Base-by-base conservation (phyloP, 2,329 filamentous ascomycete genomes). In the Sclerotinia spermophila region DNA sequence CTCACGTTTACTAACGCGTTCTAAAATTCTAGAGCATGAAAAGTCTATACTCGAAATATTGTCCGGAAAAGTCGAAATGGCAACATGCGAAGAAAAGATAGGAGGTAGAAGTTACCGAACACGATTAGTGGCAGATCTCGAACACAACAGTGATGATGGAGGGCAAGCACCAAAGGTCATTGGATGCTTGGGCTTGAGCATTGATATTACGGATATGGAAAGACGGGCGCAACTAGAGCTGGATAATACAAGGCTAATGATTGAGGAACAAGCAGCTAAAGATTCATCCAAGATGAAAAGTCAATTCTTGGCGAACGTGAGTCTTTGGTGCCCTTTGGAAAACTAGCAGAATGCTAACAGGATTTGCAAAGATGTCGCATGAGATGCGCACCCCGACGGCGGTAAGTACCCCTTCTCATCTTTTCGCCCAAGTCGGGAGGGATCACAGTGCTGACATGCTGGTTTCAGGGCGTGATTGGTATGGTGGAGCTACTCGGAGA, bases 331-430 rank as follows among this genome's bases (percentile, higher is more conserved):
- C 17, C 15, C 7, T 7, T 11, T 13, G n/a, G n/a, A 44, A 61
- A 1, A 27, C 24, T 56, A 8, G 15, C 5, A 17, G 10, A 21
- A 21, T 15, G 33, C 59, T 73, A 58, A 73, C n/a, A 19, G 3
- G 21, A 5, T 51, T 38, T 33, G 21, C 17, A 15, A 65, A 75
- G 75, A 77, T 77, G 75, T 76, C 74, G 1, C 75, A 77, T 66
- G 75, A 77, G 61, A 68, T 77, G 72, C 73, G 75, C 55, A 77
- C 75, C 1, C 75, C 75, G 3, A 76, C 73, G n/a, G 74, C 75
- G 53, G 75, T 74, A 71, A 51, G 73, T 71, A 5, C 17, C n/a
- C n/a, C 45, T 21, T 27, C 1, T 61, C 2, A 13, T 45, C 13
- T 30, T 13, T 53, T 30, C 4, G n/a, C 51, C n/a, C 33, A 17